Conservation (phyloP, 2,329 filamentous ascomycete species). For the Sclerotinia subarctica region DNA sequence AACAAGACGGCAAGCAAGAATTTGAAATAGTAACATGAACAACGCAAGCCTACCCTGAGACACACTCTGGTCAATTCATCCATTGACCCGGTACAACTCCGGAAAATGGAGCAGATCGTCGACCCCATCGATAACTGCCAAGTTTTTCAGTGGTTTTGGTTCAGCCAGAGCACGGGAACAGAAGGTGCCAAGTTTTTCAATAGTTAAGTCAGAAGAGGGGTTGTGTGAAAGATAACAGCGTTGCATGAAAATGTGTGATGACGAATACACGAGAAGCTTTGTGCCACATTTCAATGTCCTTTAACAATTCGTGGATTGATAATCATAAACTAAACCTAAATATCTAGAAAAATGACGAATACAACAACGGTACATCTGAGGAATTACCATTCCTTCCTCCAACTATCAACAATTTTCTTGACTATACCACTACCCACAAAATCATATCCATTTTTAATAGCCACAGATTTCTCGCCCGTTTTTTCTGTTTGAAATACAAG, state of each 20-base stretch:
- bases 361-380: not conserved
- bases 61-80: no score
- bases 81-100: not conserved
- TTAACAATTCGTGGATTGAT: not conserved
- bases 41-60: not conserved
- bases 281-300: not conserved
- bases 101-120: no score
- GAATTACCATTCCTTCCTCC: slow-evolving; percentile 27
- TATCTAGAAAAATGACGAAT: not conserved
- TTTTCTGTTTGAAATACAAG: slow-evolving; percentile 42
- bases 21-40: not conserved
- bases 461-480: slow-evolving; percentile 30
- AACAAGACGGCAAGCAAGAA: not conserved
- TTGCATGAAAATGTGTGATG: not conserved
- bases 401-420: slow-evolving; percentile 41
- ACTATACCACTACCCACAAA: slow-evolving; percentile 43
- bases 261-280: not conserved
- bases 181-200: not conserved
- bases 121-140: not conserved
- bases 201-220: not conserved
- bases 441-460: slow-evolving; percentile 40
- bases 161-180: not conserved
- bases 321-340: not conserved
- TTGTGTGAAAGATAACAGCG: not conserved
- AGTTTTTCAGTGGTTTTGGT: not conserved